Evolutionary conservation across 805 yeast species (phyloP).

Genomic region (Barnettozyma siamensis): DNA sequence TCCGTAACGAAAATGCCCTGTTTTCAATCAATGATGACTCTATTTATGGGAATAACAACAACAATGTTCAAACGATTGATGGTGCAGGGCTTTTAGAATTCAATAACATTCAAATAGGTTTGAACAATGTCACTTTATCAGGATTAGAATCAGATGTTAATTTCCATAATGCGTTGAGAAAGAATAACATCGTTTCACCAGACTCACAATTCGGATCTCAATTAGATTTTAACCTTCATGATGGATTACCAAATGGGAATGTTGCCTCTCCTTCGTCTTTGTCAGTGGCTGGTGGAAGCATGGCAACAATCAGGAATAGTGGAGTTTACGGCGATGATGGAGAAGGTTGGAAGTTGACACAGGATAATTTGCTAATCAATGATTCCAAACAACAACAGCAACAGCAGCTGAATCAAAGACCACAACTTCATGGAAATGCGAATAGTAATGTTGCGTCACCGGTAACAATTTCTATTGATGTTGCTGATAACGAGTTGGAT

Average conservation of each 20-base stretch:
- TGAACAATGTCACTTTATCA: conserved; percentile 6
- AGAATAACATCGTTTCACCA: background rate
- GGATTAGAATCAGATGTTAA: conserved; percentile 7
- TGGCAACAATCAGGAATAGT: background rate
- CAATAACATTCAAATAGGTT: conserved; percentile 2
- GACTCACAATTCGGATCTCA: background rate
- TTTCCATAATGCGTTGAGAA: conserved; percentile 6
- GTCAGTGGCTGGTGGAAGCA: no score
- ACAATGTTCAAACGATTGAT: conserved; percentile 2
- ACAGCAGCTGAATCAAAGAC: background rate
- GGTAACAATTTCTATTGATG: conserved; percentile 26
- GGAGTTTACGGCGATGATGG: conserved; percentile 6
- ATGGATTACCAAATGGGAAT: background rate
- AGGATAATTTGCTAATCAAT: conserved; percentile 17
- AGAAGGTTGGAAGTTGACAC: conserved; percentile 15
- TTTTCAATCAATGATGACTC: background rate
- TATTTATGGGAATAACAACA: background rate
- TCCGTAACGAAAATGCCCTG: conserved; percentile 14
- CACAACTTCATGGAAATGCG: background rate
- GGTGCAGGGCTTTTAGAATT: conserved; percentile 3
- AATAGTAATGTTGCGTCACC: conserved; percentile 11
- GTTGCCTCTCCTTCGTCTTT: background rate
- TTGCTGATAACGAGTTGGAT: conserved; percentile 31
- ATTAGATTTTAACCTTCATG: background rate
- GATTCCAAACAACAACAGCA: background rate